Evolutionary conservation across 2,329 filamentous ascomycete species (phyloP).

Genomic region (Aspergillus fijiensis): DNA sequence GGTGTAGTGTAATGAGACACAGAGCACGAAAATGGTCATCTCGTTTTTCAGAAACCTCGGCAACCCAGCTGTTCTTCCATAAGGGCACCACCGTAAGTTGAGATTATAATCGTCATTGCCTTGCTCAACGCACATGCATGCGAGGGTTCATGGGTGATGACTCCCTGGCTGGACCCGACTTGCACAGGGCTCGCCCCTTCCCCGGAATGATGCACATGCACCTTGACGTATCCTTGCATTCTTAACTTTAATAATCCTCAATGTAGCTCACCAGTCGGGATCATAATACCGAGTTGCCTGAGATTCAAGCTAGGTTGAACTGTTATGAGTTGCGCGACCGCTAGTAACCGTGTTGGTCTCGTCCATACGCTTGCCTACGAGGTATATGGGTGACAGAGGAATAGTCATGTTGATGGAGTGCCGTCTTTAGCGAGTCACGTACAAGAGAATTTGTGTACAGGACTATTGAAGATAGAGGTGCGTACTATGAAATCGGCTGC

Average conservation of each 20-base stretch:
- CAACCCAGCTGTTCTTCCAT: not conserved
- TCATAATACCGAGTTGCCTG: not conserved
- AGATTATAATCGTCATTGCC: not conserved
- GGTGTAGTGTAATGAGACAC: not conserved
- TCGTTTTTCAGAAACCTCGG: not conserved
- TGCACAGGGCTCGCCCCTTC: not conserved
- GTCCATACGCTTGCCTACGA: too few species aligned
- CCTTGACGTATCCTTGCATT: slow-evolving; percentile 2
- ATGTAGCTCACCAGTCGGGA: not conserved
- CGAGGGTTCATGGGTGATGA: not conserved
- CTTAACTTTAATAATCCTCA: not conserved
- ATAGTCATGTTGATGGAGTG: not conserved
- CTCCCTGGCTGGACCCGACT: not conserved
- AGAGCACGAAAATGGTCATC: not conserved
- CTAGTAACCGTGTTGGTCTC: not conserved
- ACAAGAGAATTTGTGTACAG: not conserved
- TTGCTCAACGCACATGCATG: not conserved
- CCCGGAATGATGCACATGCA: not conserved
- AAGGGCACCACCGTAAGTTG: not conserved
- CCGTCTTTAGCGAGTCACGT: not conserved
- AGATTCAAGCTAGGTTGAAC: not conserved
- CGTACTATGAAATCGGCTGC: too few species aligned
- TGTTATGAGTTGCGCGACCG: not conserved
- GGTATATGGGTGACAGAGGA: too few species aligned
- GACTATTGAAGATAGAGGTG: too few species aligned